Base-by-base conservation (phyloP, 805 yeast genomes). In the Myxozyma melibiosi region DNA sequence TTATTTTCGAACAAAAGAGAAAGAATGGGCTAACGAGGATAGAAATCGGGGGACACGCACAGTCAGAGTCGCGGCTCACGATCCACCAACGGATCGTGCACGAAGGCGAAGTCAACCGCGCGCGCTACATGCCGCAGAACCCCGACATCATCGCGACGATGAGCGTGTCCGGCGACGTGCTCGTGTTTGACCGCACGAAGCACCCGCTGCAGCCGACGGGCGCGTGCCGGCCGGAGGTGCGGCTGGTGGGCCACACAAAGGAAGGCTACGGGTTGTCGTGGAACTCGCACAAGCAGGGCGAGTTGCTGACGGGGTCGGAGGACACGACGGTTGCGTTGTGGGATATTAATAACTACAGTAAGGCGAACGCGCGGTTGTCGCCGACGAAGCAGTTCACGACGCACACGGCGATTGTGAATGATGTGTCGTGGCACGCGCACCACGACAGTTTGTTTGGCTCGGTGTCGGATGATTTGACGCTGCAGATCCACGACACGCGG, bases 231-330 rank as follows among this genome's bases (percentile, higher is more conserved):
- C 84, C 83, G 3, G 86, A 86, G 53, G 73, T 84, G 14, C 70
- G 76, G 7, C 73, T 84, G n/a, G 63, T 66, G 4, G 80, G 75
- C 66, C 96, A 89, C 71, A 72, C 75, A 11, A 75, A 73, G 53
- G 90, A 85, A 64, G 96, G 95, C 0, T 83, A 77, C 67, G 87
- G 85, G 1, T 71, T 90, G 48, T 84, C 84, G 60, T 89, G 96
- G 95, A 74, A 80, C 55, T 74, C 77, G 22, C 62, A 62, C 24
- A 63, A 60, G 34, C 66, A 61, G 27, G 75, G 79, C 38, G 71
- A 71, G 57, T 76, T 90, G 30, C 73, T 84, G 11, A 77, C 90
- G 1, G 87, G 88, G 1, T 78, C 89, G 3, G 83, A 81, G 58
- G 96, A 88, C 69, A 71, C 79, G 14, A 80, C 80, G 27, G 81